Evolutionary conservation across 108 stramenopile species (phyloP).

Genomic region (Cyclotella atomus): DNA sequence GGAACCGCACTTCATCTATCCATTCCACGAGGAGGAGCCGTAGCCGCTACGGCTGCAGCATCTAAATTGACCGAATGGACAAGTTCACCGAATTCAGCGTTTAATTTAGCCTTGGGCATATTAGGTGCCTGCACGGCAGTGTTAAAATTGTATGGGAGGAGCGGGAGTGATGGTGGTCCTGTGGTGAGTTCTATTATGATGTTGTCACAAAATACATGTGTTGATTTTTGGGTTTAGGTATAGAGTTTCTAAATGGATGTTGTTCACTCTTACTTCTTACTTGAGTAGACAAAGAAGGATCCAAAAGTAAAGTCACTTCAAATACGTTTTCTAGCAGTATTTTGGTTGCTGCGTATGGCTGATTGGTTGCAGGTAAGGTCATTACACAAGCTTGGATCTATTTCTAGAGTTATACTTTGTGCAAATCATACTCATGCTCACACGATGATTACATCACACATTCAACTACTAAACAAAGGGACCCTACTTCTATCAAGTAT

Average conservation of each 20-base stretch:
- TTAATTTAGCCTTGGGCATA: slow-evolving; percentile 29
- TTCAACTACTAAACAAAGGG: slow-evolving; percentile 37
- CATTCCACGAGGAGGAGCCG: slow-evolving; percentile 28
- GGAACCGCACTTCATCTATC: background rate
- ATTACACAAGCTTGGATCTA: no score
- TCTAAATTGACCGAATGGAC: slow-evolving; percentile 6
- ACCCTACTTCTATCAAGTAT: slow-evolving; percentile 97
- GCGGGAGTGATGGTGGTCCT: background rate
- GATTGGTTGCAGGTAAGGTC: slow-evolving; percentile 96
- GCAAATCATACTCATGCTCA: background rate
- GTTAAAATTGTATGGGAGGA: slow-evolving; percentile 19
- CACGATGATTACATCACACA: background rate
- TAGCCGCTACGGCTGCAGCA: background rate
- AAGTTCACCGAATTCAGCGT: slow-evolving; percentile 29
- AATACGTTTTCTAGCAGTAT: slow-evolving; percentile 87
- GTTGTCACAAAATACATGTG: no score
- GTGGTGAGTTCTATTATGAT: background rate
- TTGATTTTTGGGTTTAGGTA: no score
- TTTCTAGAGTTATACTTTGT: background rate
- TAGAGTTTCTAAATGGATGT: no score
- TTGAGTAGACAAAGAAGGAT: slow-evolving; percentile 37
- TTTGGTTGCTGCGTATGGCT: slow-evolving; percentile 92
- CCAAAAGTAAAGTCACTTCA: slow-evolving; percentile 67
- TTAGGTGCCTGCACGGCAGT: slow-evolving; percentile 30
- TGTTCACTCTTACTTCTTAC: background rate